phyloP scores from a whole-genome alignment of 805 yeast species.

The Pichia scutulata region DNA sequence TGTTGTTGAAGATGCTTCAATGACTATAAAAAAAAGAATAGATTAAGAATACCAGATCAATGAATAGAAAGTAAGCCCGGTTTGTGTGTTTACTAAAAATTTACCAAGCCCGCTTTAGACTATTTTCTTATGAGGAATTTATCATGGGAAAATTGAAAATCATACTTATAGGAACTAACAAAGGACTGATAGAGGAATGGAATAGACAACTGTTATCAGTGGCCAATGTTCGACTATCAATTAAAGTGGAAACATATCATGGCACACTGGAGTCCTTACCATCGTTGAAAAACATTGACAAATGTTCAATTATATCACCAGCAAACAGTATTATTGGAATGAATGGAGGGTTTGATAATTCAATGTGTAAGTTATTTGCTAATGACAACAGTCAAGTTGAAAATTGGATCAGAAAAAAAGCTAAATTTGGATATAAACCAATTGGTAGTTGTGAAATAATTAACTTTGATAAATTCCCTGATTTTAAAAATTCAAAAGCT shows the following conservation, averaged over 20 bases:
- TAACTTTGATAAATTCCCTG: conserved; percentile 18
- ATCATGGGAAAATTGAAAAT: not conserved
- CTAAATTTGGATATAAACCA: conserved; percentile 28
- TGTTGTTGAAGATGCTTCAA: no score
- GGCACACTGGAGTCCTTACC: not conserved
- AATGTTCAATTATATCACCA: conserved; percentile 35
- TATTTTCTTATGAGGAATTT: no score
- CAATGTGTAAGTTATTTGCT: conserved; percentile 26
- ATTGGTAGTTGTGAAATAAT: conserved; percentile 26
- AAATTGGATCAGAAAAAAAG: conserved; percentile 12
- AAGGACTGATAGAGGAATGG: conserved; percentile 3
- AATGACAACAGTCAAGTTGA: conserved; percentile 15
- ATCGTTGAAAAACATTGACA: not conserved
- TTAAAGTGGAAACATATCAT: not conserved
- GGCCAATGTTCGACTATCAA: not conserved
- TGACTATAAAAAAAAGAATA: no score
- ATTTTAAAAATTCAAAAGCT: conserved; percentile 21
- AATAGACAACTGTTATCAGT: not conserved
- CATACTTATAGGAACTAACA: conserved; percentile 2
- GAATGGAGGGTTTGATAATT: conserved; percentile 45
- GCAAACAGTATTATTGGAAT: conserved; percentile 44
- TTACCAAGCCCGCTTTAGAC: not conserved
- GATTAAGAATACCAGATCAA: no score
- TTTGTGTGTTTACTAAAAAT: no score
- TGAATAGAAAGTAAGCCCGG: no score